Evolutionary conservation across 1,284 basidiomycete genomes (phyloP).

Genomic region (Mrakiaceae sp.): DNA sequence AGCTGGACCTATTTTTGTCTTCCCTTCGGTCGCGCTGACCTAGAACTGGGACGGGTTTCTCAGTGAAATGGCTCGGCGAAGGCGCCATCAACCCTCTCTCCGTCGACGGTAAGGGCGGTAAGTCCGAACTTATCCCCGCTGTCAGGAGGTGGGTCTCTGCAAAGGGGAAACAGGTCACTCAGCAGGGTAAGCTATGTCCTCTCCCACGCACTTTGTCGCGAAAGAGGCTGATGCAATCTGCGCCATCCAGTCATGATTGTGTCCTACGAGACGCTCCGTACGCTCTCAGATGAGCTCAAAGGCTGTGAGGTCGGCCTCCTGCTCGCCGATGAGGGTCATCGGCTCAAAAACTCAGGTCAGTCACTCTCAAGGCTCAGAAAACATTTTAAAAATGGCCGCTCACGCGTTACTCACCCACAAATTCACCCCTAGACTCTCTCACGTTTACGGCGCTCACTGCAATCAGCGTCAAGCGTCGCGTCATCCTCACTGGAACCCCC

Average conservation of each 20-base stretch:
- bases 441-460: constrained; percentile 80
- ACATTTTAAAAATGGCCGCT: background rate
- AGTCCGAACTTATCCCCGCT: constrained; percentile 61
- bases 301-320: constrained; percentile 77
- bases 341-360: constrained; percentile 88
- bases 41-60: background rate
- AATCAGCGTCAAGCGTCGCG: constrained; percentile 83
- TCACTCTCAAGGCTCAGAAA: constrained; percentile 5
- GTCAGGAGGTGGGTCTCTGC: constrained; percentile 81
- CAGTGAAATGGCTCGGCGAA: constrained; percentile 86
- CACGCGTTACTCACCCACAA: background rate
- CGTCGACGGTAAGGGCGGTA: constrained; percentile 81
- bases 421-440: constrained; percentile 49
- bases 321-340: constrained; percentile 93
- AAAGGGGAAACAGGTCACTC: constrained; percentile 70
- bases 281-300: constrained; percentile 60
- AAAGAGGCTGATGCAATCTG: background rate
- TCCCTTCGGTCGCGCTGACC: background rate
- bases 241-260: constrained; percentile 79
- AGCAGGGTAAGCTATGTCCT: constrained; percentile 54
- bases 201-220: background rate
- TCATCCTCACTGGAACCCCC: constrained; percentile 92
- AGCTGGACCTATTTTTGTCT: constrained; percentile 21
- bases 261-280: constrained; percentile 93
- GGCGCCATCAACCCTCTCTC: constrained; percentile 69